Evolutionary conservation across 345 rosid species (phyloP).

Genomic region (Murraya paniculata): DNA sequence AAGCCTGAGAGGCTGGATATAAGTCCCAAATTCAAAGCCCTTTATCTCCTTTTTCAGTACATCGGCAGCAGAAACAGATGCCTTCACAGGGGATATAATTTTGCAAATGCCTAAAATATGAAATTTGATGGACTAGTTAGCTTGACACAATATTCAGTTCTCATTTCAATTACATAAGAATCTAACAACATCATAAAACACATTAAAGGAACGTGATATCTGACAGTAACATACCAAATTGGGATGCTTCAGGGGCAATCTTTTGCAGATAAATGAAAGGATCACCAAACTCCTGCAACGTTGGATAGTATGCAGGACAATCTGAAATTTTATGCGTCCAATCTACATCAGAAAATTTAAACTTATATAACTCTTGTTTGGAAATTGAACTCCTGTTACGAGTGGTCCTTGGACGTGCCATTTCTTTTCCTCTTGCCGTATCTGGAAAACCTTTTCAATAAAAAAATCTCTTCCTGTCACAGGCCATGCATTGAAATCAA

Average conservation of each 20-base stretch:
- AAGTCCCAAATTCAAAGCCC: constrained; percentile 51
- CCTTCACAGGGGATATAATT: constrained; percentile 53
- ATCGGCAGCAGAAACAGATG: constrained; percentile 55
- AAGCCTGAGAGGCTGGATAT: constrained; percentile 59
- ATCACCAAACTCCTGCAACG: constrained; percentile 58
- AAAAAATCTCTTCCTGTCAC: too few relatives aligned
- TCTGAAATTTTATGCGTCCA: constrained; percentile 53
- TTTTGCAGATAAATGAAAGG: constrained; percentile 51
- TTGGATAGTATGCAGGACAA: constrained; percentile 56
- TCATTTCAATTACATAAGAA: too few relatives aligned
- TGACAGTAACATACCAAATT: constrained; percentile 32
- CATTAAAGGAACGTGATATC: neutral
- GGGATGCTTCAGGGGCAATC: constrained; percentile 59
- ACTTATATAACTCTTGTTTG: neutral
- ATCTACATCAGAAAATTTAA: constrained; percentile 28
- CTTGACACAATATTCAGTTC: too few relatives aligned
- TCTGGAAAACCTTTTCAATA: too few relatives aligned
- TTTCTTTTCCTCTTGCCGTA: too few relatives aligned
- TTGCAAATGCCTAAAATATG: constrained; percentile 54
- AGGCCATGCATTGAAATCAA: neutral
- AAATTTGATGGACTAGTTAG: neutral
- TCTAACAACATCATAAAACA: neutral
- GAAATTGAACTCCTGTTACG: neutral
- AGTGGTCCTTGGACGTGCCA: neutral
- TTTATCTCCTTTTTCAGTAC: constrained; percentile 51